A percentile compares a stretch with the other conserved stretches of the same genome.
phyloP scores from a whole-genome alignment of 1,139 yeast species.

The Kluyveromyces sp. region DNA sequence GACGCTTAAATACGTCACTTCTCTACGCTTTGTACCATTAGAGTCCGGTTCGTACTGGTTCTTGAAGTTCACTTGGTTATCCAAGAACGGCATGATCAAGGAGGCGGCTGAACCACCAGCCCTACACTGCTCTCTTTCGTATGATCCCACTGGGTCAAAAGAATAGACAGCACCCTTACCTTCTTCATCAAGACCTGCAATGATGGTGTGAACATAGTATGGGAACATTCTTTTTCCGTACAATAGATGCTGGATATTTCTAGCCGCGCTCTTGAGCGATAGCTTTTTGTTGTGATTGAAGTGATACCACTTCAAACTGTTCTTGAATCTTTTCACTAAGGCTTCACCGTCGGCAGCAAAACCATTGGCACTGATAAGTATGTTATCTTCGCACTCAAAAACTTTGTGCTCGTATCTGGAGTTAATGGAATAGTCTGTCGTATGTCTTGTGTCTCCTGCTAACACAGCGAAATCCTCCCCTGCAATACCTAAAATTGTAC shows the following conservation, averaged over 20 bases:
- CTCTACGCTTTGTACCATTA: conserved; percentile 56
- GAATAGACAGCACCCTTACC: conserved; percentile 95
- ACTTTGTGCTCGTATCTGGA: conserved; percentile 90
- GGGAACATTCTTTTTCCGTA: conserved; percentile 96
- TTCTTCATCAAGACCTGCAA: conserved; percentile 91
- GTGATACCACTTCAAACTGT: conserved; percentile 87
- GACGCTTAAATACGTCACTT: conserved; percentile 55
- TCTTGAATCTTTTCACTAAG: conserved; percentile 66
- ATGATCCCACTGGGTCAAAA: conserved; percentile 96
- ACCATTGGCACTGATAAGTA: conserved; percentile 88
- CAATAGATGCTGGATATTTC: conserved; percentile 82
- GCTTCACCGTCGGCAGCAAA: conserved; percentile 94
- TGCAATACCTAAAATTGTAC: conserved; percentile 94
- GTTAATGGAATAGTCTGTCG: conserved; percentile 88
- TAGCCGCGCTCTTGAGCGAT: conserved; percentile 69
- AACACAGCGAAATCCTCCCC: conserved; percentile 95
- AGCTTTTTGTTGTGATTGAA: conserved; percentile 77
- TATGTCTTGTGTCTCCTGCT: conserved; percentile 97
- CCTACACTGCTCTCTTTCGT: conserved; percentile 94
- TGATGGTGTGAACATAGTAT: conserved; percentile 87
- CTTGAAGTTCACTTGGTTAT: conserved; percentile 92
- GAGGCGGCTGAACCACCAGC: conserved; percentile 98
- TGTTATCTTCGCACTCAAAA: conserved; percentile 80
- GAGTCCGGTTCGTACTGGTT: conserved; percentile 81
- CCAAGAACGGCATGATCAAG: conserved; percentile 93